phyloP scores from a whole-genome alignment of 2,329 filamentous ascomycete species.

The Phoma sp. region DNA sequence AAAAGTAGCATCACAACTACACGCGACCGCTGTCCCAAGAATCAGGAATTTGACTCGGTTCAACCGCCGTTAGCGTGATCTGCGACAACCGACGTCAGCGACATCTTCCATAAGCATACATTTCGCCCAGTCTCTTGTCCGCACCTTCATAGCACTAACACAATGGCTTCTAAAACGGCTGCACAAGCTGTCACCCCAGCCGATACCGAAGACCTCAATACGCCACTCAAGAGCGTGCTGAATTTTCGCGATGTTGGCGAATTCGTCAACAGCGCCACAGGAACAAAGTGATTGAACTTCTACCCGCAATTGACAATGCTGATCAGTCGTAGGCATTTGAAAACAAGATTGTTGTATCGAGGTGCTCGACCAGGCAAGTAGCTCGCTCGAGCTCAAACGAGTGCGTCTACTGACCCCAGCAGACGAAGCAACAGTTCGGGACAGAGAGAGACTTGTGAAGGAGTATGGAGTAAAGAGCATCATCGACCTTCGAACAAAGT shows the following conservation, averaged over 20 bases:
- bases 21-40: not conserved
- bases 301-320: not conserved
- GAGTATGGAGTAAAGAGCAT: constrained; percentile 72
- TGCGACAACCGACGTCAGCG: constrained; percentile 18
- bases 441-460: constrained; percentile 65
- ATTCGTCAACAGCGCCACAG: constrained; percentile 35
- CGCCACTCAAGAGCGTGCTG: constrained; percentile 38
- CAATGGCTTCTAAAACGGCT: constrained; percentile 6
- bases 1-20: not conserved
- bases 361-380: constrained; percentile 45
- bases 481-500: constrained; percentile 81
- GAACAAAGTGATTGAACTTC: constrained; percentile 19
- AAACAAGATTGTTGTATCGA: constrained; percentile 40
- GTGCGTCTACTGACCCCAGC: constrained; percentile 16
- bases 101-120: constrained; percentile 13
- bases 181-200: not conserved
- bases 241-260: constrained; percentile 49
- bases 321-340: constrained; percentile 27
- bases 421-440: constrained; percentile 74
- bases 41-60: constrained; percentile 9
- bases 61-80: constrained; percentile 11
- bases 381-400: not conserved
- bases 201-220: constrained; percentile 17
- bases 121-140: constrained; percentile 8
- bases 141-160: not conserved